Conservation (phyloP, 768 basidiomycete genomes). For the Chalciporus sphaerocephalus region DNA sequence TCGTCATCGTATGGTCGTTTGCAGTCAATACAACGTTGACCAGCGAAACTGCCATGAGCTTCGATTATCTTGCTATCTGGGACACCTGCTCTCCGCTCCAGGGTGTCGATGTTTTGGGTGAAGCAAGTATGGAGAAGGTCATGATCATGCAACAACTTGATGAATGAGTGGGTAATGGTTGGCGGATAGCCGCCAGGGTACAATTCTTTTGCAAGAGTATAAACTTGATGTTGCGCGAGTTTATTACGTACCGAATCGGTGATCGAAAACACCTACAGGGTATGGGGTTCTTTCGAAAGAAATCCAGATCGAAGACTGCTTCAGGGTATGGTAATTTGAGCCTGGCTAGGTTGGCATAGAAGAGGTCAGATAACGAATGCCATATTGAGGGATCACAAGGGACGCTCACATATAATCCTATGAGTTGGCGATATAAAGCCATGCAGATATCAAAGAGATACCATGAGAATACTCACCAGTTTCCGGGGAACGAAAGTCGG, state of each 20-base stretch:
- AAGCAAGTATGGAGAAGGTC: slow-evolving; percentile 70
- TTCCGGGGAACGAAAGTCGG: slow-evolving; percentile 83
- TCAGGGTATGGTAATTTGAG: slow-evolving; percentile 85
- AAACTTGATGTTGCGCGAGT: slow-evolving; percentile 47
- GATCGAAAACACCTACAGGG: slow-evolving; percentile 53
- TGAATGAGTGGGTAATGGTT: slow-evolving; percentile 86
- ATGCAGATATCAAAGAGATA: background rate
- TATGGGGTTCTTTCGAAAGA: slow-evolving; percentile 75
- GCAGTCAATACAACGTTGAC: slow-evolving; percentile 81
- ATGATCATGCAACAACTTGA: slow-evolving; percentile 72
- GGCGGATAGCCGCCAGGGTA: slow-evolving; percentile 90
- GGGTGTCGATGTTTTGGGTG: slow-evolving; percentile 90
- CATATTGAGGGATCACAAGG: background rate
- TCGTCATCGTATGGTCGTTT: slow-evolving; percentile 51
- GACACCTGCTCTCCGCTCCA: slow-evolving; percentile 81
- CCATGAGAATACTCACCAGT: slow-evolving; percentile 58
- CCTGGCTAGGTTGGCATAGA: slow-evolving; percentile 69
- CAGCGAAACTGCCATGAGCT: slow-evolving; percentile 94
- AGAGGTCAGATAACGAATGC: background rate
- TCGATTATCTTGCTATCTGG: slow-evolving; percentile 75
- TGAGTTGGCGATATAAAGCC: background rate
- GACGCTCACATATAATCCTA: slow-evolving; percentile 28
- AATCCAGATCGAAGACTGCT: slow-evolving; percentile 90
- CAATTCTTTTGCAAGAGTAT: slow-evolving; percentile 87
- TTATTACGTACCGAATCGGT: background rate